A percentile compares a stretch with the other conserved stretches of the same genome.
These are phyloP conservation scores for Phytophthora pini DNA, from an alignment of 352 stramenopile genomes.

Conservation along the genomic window DNA sequence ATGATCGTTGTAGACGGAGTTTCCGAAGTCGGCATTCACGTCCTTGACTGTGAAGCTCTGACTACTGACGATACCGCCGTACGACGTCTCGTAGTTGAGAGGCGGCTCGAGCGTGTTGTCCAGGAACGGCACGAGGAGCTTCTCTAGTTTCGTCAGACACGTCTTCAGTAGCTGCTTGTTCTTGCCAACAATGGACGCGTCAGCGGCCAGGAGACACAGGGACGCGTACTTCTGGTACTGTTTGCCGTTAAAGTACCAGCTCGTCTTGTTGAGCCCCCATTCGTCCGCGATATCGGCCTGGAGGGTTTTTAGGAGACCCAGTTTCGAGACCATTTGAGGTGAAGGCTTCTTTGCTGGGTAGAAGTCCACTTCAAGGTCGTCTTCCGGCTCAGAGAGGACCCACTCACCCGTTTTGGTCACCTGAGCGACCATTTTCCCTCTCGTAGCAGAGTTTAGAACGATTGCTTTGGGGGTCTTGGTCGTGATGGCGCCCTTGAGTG, in stretches of 20 bases:
- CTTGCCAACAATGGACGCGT: constrained; percentile 46
- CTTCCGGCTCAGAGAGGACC: constrained; percentile 51
- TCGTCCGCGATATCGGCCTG: constrained; percentile 53
- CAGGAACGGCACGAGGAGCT: constrained; percentile 59
- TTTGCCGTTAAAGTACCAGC: constrained; percentile 84
- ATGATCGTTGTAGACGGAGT: constrained; percentile 83
- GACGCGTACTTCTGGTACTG: constrained; percentile 80
- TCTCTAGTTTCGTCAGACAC: constrained; percentile 64
- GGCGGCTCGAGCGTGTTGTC: constrained; percentile 50
- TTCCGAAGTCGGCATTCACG: constrained; percentile 72
- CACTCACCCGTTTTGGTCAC: constrained; percentile 42
- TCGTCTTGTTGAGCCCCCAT: constrained; percentile 48
- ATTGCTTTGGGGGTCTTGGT: constrained; percentile 33
- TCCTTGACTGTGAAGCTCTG: constrained; percentile 52
- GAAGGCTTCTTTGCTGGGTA: constrained; percentile 47
- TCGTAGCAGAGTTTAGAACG: constrained; percentile 54
- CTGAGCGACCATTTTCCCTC: constrained; percentile 56
- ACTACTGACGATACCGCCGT: constrained; percentile 57
- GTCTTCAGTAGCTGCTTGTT: constrained; percentile 50
- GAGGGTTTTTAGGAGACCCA: constrained; percentile 45
- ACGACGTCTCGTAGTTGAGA: constrained; percentile 69
- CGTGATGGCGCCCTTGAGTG: constrained; percentile 26
- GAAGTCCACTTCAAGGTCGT: constrained; percentile 55
- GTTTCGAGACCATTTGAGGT: constrained; percentile 28
- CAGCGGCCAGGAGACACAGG: constrained; percentile 65